Evolutionary conservation across 2,329 filamentous ascomycete genomes (phyloP), one percentile per base, ranked within the genome.

Genomic region (Apiospora malaysiana): DNA sequence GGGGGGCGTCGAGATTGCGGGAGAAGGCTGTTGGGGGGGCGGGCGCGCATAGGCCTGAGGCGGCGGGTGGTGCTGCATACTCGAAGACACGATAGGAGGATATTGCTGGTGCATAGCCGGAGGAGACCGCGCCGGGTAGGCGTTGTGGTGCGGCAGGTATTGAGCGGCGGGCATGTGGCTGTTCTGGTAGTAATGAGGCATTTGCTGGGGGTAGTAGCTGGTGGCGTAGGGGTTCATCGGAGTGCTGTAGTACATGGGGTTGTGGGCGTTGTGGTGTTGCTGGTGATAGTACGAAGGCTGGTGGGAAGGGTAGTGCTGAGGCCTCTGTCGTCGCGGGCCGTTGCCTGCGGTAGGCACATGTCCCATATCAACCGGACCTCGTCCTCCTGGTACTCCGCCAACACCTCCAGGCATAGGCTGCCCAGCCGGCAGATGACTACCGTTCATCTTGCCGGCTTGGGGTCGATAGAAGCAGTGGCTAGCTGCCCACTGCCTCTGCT

Each of bases 401-500:
- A 73, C 72, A 69, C 74, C 82, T 79, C 83, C 84, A 78, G 84
- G 86, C 84, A 89, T 86, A 81, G 86, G 86, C 83, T 91, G 90
- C 87, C 91, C 91, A 89, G 90, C 90, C 89, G 91, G 90, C 90
- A 92, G 90, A 91, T 92, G 90, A 88, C 86, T 88, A 83, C 86
- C 86, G 85, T 90, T 92, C 91, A 94, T 94, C 91, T 88, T 93
- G 89, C 89, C 90, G 89, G 88, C 88, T 84, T 89, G 87, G 88
- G 88, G 81, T 76, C 21, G 67, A 49, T 49, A 40, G 67, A 68
- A 51, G 67, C 67, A 68, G 67, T 68, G 67, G 67, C 46, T 68
- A 68, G 75, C 70, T 76, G 77, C 78, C 76, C 78, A 78, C 78
- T 74, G 75, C 78, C 75, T 73, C 75, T 46, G 73, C 73, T 72